Base-by-base conservation (phyloP, 768 basidiomycete species). In the Boletus subcaerulescens region DNA sequence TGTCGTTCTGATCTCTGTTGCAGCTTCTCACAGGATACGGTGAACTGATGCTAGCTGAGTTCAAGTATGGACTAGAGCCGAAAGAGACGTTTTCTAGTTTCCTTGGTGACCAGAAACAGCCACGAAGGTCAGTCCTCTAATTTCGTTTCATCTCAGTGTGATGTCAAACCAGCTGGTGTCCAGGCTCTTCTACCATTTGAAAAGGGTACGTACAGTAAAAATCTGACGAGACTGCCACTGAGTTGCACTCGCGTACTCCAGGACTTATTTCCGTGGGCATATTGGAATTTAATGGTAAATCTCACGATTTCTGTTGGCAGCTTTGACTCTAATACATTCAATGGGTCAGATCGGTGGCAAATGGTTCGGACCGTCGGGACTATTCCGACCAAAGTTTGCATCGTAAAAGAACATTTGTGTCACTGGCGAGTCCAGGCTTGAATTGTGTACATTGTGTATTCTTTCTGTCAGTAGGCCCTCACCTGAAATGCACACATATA, bases 31-130 rank as follows among this genome's bases (percentile, higher is more conserved):
- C 89, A 42, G 89, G 88, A 29, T 91, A 92, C 61, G 89, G 88
- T 17, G 78, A 89, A 71, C 71, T 91, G 40, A 81, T 98, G 83
- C 78, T 98, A 50, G 87, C 91, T 26, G 95, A 98, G 71, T 98
- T 98, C 80, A 91, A 90, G 69, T 99, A 98, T 70, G 94, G 91
- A 15, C 73, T 87, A 2, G 82, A 86, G 65, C 91, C 93, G 2
- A 86, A 93, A 61, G 96, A 98, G 73, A 82, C 90, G 0, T 98
- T 99, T 65, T 73, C 80, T 15, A 65, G 71, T 3, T 73, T 80
- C 61, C 72, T 93, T 22, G 82, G 82, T 32, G 85, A 96, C 67
- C 94, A 97, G 73, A 70, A 76, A n/a, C 83, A 80, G 55, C 87
- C 86, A 36, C 80, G 86, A 63, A 79, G 86, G 91, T 89, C 57